phyloP scores from a whole-genome alignment of 768 basidiomycete species.

The Fistulinella prunicolor region DNA sequence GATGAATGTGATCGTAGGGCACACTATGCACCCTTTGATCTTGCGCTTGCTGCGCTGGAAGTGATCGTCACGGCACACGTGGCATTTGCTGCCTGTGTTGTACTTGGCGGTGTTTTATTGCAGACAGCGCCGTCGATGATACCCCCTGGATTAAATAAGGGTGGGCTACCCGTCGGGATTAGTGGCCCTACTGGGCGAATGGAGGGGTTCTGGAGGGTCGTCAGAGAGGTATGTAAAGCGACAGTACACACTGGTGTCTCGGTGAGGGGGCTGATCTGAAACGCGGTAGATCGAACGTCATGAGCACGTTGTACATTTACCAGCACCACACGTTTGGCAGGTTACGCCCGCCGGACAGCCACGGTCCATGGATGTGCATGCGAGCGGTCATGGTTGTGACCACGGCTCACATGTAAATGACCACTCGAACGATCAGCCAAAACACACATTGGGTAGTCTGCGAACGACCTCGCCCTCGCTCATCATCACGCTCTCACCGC shows the following conservation, averaged over 20 bases:
- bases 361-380: constrained; percentile 4
- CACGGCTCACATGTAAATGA: neutral
- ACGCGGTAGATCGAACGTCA: constrained; percentile 72
- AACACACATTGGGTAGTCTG: neutral
- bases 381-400: constrained; percentile 16
- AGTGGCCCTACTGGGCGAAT: constrained; percentile 55
- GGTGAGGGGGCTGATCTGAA: neutral
- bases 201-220: constrained; percentile 75
- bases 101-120: constrained; percentile 81
- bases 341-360: constrained; percentile 49
- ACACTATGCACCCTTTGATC: constrained; percentile 74
- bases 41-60: constrained; percentile 76
- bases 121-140: constrained; percentile 75
- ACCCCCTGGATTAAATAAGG: constrained; percentile 7
- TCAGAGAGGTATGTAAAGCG: constrained; percentile 67
- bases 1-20: constrained; percentile 22
- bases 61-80: constrained; percentile 77
- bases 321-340: constrained; percentile 88
- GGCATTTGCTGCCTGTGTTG: constrained; percentile 79
- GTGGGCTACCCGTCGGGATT: constrained; percentile 9
- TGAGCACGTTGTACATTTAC: constrained; percentile 77
- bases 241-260: neutral
- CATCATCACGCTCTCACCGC: constrained; percentile 77
- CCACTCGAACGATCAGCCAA: constrained; percentile 3
- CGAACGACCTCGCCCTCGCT: constrained; percentile 38